Conservation (phyloP, 2,329 filamentous ascomycete species). For the Canariomyces notabilis region DNA sequence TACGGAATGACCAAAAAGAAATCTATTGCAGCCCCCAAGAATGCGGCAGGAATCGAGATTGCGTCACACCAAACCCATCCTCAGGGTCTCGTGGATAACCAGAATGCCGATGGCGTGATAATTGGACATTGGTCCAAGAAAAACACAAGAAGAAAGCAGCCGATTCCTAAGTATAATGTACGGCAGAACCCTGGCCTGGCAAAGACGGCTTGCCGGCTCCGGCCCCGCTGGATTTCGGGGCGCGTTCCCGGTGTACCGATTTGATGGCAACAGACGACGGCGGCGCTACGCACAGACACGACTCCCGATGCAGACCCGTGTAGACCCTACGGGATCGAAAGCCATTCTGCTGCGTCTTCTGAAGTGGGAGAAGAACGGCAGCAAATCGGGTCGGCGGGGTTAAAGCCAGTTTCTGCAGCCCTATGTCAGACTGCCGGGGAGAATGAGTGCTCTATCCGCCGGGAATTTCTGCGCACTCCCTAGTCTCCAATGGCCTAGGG, state of each 20-base stretch:
- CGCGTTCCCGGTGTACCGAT: constrained; percentile 17
- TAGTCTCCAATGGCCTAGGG: neutral
- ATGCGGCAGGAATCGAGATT: constrained; percentile 2
- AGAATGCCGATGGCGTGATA: too few species aligned
- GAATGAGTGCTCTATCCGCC: constrained; percentile 19
- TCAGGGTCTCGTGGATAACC: too few species aligned
- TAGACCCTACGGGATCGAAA: constrained; percentile 7
- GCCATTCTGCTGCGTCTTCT: neutral
- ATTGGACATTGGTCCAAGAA: too few species aligned
- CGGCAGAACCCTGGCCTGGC: constrained; percentile 11
- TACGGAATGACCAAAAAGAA: too few species aligned
- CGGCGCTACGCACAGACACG: constrained; percentile 8
- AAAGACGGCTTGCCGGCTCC: constrained; percentile 15
- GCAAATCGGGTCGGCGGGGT: constrained; percentile 22
- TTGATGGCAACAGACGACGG: constrained; percentile 10
- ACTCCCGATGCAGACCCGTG: constrained; percentile 13
- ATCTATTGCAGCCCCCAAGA: neutral
- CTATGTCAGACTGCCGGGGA: constrained; percentile 21
- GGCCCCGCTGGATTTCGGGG: constrained; percentile 20
- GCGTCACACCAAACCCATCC: constrained; percentile 10
- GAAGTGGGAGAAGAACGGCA: neutral
- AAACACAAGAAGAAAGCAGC: too few species aligned
- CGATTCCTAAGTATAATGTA: constrained; percentile 8
- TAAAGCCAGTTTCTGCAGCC: constrained; percentile 21
- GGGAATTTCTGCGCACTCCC: constrained; percentile 10